Evolutionary conservation across 2,329 filamentous ascomycete species (phyloP).

Genomic region (Botryotinia narcissicola): DNA sequence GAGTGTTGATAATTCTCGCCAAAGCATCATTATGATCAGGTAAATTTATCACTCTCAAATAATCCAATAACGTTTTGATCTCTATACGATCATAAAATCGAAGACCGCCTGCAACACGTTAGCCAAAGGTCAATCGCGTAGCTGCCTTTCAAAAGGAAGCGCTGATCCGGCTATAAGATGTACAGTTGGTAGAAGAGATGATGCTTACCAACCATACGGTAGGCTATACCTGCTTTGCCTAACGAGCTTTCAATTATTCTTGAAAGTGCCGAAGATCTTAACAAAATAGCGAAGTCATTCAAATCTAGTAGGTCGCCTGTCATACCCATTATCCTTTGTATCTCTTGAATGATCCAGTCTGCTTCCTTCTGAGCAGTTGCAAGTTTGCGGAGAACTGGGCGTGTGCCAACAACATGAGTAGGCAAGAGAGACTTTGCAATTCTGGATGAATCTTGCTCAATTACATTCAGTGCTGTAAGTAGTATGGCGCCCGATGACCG

Average conservation of each 20-base stretch:
- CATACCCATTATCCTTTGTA: conserved; percentile 66
- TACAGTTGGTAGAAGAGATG: not conserved
- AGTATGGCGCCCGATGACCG: conserved; percentile 85
- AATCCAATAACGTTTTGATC: conserved; percentile 83
- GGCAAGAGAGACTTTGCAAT: conserved; percentile 78
- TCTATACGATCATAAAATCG: conserved; percentile 92
- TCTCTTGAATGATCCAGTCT: conserved; percentile 83
- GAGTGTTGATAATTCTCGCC: conserved; percentile 79
- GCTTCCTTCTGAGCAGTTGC: conserved; percentile 71
- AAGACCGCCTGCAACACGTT: conserved; percentile 53
- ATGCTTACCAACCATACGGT: conserved; percentile 76
- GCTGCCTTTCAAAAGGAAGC: not conserved
- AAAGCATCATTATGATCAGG: conserved; percentile 86
- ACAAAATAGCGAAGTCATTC: conserved; percentile 79
- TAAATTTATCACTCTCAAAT: conserved; percentile 80
- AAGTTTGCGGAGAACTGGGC: conserved; percentile 76
- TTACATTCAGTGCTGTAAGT: conserved; percentile 75
- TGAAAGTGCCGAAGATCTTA: conserved; percentile 82
- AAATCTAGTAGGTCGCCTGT: conserved; percentile 70
- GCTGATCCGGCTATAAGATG: not conserved
- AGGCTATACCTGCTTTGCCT: conserved; percentile 77
- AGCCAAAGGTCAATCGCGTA: conserved; percentile 19
- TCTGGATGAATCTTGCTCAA: conserved; percentile 81
- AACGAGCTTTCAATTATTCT: conserved; percentile 81
- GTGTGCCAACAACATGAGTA: conserved; percentile 75